Base-by-base conservation (phyloP, 257 asterid species). In the Primulina eburnea region DNA sequence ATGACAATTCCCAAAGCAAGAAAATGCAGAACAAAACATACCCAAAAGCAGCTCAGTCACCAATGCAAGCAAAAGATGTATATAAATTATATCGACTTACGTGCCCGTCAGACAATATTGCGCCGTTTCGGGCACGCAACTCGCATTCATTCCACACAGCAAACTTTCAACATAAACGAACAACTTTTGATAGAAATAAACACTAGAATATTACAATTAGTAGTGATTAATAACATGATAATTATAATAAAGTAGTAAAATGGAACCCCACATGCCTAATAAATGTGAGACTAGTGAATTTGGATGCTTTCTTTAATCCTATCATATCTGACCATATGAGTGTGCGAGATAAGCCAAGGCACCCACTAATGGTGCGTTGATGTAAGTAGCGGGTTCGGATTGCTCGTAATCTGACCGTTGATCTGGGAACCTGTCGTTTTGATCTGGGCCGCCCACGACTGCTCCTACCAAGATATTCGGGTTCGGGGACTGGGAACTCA, bases 301-400 rank as follows among this genome's bases (percentile, higher is more conserved):
- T 16, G 8, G 57, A 50, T 50, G 57, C 57, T 50, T 34, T 18
- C 40, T 34, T 70, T 28, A 16, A 50, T 50, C 57, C 8, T 79
- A n/a, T n/a, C 69, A 94, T 60, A 91, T 90, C 67, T 94, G 99
- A 70, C 97, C 97, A 62, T 80, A 91, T 4, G 99, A 94, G 88
- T 94, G 99, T 4, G 99, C 97, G 34, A 94, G 84, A 63, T 94
- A 91, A 4, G 93, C 79, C 72, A 94, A 78, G 7, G 98, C 65
- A 38, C 99, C 99, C 43, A 94, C 98, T 2, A 94, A 83, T 5
- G 97, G 98, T 17, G 99, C 99, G 40, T 94, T 94, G 62, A 91
- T 92, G 78, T 94, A 94, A 3, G 99, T 94, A 12, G 99, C 92
- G 0, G 99, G 98, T 67, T 94, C 99, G 0, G 99, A 91, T 68